Evolutionary conservation across 345 rosid species (phyloP).

Genomic region (Heritiera fomes): DNA sequence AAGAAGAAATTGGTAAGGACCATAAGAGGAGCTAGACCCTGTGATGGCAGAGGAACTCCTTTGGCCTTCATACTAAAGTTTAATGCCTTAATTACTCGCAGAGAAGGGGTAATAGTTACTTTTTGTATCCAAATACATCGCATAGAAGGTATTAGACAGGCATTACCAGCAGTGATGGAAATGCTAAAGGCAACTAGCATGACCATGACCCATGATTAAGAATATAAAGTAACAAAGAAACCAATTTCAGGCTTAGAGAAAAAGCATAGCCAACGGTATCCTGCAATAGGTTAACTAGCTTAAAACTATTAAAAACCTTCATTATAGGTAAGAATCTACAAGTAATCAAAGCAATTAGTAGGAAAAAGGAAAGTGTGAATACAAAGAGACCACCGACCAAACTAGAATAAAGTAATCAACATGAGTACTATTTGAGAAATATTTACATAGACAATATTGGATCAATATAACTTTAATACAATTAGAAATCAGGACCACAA

Average conservation of each 20-base stretch:
- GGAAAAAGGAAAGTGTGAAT: background rate
- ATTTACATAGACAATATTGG: background rate
- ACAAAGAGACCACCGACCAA: background rate
- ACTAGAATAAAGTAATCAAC: background rate
- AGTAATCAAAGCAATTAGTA: background rate
- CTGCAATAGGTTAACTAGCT: background rate
- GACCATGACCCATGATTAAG: background rate
- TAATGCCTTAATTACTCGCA: background rate
- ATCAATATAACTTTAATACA: background rate
- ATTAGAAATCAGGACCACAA: background rate
- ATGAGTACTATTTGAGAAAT: background rate
- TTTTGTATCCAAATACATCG: background rate
- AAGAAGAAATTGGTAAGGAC: background rate
- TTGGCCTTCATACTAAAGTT: background rate
- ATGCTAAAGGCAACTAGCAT: slow-evolving; percentile 1
- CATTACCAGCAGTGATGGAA: background rate
- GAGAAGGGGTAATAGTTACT: background rate
- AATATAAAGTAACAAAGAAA: background rate
- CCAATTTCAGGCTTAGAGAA: background rate
- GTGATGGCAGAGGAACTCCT: background rate
- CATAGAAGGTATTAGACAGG: background rate
- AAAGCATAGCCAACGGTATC: background rate
- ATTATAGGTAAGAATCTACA: background rate
- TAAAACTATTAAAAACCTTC: background rate
- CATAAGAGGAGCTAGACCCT: background rate